These are phyloP conservation scores for Penicillium sp. DNA, from an alignment of 2,329 filamentous ascomycete genomes.

Conservation along the genomic window DNA sequence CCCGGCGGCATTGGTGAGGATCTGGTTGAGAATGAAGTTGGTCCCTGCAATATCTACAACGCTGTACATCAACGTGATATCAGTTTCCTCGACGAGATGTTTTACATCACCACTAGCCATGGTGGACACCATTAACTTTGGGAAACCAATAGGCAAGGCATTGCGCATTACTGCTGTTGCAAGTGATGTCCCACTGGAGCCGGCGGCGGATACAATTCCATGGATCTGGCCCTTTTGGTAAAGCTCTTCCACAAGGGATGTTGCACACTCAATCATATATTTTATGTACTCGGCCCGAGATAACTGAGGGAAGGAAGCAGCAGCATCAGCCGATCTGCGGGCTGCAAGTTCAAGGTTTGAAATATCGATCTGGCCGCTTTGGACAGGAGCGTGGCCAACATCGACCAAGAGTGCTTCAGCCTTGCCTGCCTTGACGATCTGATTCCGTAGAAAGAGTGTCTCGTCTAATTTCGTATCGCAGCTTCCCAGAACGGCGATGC, in stretches of 20 bases:
- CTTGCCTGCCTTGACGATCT: constrained; percentile 35
- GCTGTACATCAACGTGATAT: constrained; percentile 67
- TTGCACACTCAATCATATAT: constrained; percentile 51
- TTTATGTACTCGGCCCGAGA: constrained; percentile 55
- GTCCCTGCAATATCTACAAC: constrained; percentile 67
- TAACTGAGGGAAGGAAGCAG: constrained; percentile 33
- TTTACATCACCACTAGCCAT: constrained; percentile 64
- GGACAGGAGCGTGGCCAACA: constrained; percentile 47
- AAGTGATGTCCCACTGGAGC: constrained; percentile 61
- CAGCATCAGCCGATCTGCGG: constrained; percentile 25
- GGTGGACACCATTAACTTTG: constrained; percentile 67
- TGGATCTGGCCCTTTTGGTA: constrained; percentile 42
- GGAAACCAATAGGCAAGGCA: constrained; percentile 60
- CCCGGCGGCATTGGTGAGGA: constrained; percentile 61
- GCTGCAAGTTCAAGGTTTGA: constrained; percentile 40
- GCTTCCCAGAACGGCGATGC: constrained; percentile 57
- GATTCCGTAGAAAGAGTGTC: constrained; percentile 51
- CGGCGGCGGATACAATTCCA: constrained; percentile 58
- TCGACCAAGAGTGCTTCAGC: constrained; percentile 50
- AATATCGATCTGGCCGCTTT: constrained; percentile 48
- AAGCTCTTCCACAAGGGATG: constrained; percentile 39
- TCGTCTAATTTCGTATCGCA: constrained; percentile 63
- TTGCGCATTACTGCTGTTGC: constrained; percentile 59
- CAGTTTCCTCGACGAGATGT: constrained; percentile 63
- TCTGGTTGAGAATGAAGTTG: constrained; percentile 55